These are phyloP conservation scores for Lentithecium fluviatile DNA, from an alignment of 495 filamentous ascomycete genomes.

Conservation along the genomic window DNA sequence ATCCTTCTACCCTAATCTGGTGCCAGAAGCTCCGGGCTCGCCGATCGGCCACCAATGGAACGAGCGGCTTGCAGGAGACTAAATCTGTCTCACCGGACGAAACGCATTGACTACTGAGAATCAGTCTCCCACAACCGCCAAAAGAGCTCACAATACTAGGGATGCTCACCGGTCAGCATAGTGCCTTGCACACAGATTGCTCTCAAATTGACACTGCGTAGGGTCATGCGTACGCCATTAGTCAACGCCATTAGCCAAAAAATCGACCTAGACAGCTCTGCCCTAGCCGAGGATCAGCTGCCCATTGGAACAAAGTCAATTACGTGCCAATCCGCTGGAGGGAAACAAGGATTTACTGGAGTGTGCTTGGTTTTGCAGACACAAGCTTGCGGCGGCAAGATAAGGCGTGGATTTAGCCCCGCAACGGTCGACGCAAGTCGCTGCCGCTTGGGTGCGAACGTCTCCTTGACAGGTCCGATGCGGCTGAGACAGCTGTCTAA, in stretches of 20 bases:
- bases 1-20: constrained; percentile 4
- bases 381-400: no score
- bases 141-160: neutral
- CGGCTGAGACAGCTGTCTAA: no score
- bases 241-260: constrained; percentile 16
- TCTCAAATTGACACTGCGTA: neutral
- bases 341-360: no score
- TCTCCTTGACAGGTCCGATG: no score
- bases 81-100: constrained; percentile 28
- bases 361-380: no score
- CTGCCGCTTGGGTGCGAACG: no score
- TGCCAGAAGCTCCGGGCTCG: neutral
- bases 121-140: constrained; percentile 1
- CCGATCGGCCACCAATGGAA: constrained; percentile 18
- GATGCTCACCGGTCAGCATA: constrained; percentile 27
- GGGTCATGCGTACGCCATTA: constrained; percentile 29
- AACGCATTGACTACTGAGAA: neutral
- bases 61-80: neutral
- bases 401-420: no score
- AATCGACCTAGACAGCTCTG: neutral
- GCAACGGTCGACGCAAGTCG: no score
- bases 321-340: no score
- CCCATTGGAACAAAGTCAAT: neutral
- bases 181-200: constrained; percentile 12
- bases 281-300: neutral